Percentiles rank a stretch among this genome's conserved stretches.
Conservation (phyloP, 257 asterid genomes). For the Fraxinus excelsior region DNA sequence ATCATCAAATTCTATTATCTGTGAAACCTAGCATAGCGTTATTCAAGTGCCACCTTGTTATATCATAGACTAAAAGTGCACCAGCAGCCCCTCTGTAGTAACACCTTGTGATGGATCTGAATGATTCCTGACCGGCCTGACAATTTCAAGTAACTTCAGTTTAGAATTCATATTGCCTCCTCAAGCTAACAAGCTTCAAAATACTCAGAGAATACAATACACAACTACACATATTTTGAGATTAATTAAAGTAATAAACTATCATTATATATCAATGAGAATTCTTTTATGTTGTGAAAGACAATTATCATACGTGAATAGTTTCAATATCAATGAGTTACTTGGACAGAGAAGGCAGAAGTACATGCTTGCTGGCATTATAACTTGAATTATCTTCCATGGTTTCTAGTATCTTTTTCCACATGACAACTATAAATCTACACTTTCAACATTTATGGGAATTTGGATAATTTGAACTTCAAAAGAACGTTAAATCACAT, state of each 20-base stretch:
- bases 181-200: conserved; percentile 8
- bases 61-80: conserved; percentile 61
- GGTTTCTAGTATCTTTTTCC: not conserved
- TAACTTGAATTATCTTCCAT: conserved; percentile 1
- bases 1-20: conserved; percentile 13
- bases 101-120: conserved; percentile 61
- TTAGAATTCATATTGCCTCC: not conserved
- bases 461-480: not conserved
- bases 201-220: not conserved
- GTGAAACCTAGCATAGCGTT: not conserved
- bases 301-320: conserved; percentile 6
- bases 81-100: conserved; percentile 73
- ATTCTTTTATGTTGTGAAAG: not conserved
- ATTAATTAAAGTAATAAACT: not conserved
- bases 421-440: not conserved
- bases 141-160: conserved; percentile 15
- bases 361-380: conserved; percentile 2
- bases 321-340: not conserved
- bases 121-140: conserved; percentile 70
- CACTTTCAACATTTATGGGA: not conserved
- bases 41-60: conserved; percentile 44
- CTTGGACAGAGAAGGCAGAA: not conserved
- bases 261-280: conserved; percentile 6
- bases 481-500: not conserved
- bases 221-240: conserved; percentile 9